Evolutionary conservation across 2,329 filamentous ascomycete genomes (phyloP), one percentile per base, ranked within the genome.

Genomic region (Nemania sp.): DNA sequence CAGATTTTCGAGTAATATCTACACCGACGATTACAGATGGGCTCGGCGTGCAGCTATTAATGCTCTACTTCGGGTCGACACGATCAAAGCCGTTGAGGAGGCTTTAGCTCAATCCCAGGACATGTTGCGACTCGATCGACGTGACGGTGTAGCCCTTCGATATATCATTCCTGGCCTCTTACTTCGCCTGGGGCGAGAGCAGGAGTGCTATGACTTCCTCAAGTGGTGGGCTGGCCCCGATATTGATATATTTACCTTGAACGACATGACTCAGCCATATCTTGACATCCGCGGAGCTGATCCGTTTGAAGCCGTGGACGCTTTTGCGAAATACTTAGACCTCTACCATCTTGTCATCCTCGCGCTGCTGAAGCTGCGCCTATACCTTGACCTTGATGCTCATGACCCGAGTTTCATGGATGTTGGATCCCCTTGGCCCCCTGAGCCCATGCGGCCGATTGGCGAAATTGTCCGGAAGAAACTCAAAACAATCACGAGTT

Each of bases 141-240:
- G 50, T 19, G 65, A 68, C 45, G 55, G 61, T 20, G 19, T 64
- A 36, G 58, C 61, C 31, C 19, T 63, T 24, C 61, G 64, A 28
- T 50, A 62, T 24, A 49, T 61, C 3, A 34, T 66, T 33, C 64
- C 66, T 5, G 39, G 50, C 17, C 61, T 70, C 19, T 42, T 68
- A 40, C 61, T 72, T 28, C 66, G 66, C 20, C 62, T 72, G 6
- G 68, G 59, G 23, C 59, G 57, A 23, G 70, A 71, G 37, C 69
- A 72, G 49, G 67, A 70, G 36, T 69, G 67, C 62, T 78, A 78
- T 59, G 73, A 77, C 58, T 78, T 79, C 49, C 28, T 78, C 60
- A 80, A 77, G 64, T 80, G 74, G 76, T 80, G 69, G 68, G 63
- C 56, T 5, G 68, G 63, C 1, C 57, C 56, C 1, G 65, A 54